phyloP scores from a whole-genome alignment of 129 eudicot species.

The Sambucus nigra region DNA sequence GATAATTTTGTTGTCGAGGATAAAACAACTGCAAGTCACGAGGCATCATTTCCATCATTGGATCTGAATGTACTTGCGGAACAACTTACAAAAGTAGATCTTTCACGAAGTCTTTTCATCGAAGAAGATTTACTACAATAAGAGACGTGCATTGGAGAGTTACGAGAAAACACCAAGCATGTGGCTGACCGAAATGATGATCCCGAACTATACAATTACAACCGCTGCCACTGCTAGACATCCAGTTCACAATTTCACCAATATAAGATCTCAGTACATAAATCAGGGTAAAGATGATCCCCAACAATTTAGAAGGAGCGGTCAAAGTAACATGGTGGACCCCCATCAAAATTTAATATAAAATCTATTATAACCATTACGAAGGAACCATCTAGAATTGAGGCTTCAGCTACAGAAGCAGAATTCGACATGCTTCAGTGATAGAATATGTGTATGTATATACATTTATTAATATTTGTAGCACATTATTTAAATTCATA shows the following conservation, averaged over 20 bases:
- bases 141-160: slow-evolving; percentile 31
- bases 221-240: slow-evolving; percentile 8
- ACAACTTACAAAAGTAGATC: slow-evolving; percentile 56
- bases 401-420: slow-evolving; percentile 52
- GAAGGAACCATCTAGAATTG: slow-evolving; percentile 20
- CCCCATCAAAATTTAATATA: slow-evolving; percentile 1
- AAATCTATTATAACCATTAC: slow-evolving; percentile 14
- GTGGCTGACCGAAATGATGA: slow-evolving; percentile 1
- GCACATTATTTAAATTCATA: no score
- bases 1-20: slow-evolving; percentile 55
- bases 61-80: slow-evolving; percentile 51
- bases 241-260: slow-evolving; percentile 2
- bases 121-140: slow-evolving; percentile 51
- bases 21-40: slow-evolving; percentile 33
- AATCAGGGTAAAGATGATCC: slow-evolving; percentile 10
- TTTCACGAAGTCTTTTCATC: slow-evolving; percentile 54
- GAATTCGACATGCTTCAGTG: slow-evolving; percentile 88
- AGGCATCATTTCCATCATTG: slow-evolving; percentile 70
- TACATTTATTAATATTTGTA: no score
- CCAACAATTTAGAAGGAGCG: slow-evolving; percentile 4
- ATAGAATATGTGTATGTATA: no score
- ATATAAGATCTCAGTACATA: not conserved
- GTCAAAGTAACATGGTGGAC: slow-evolving; percentile 7
- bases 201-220: not conserved
- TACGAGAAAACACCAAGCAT: slow-evolving; percentile 8